Conservation (phyloP, 768 basidiomycete species). For the Lentinus brumalis region DNA sequence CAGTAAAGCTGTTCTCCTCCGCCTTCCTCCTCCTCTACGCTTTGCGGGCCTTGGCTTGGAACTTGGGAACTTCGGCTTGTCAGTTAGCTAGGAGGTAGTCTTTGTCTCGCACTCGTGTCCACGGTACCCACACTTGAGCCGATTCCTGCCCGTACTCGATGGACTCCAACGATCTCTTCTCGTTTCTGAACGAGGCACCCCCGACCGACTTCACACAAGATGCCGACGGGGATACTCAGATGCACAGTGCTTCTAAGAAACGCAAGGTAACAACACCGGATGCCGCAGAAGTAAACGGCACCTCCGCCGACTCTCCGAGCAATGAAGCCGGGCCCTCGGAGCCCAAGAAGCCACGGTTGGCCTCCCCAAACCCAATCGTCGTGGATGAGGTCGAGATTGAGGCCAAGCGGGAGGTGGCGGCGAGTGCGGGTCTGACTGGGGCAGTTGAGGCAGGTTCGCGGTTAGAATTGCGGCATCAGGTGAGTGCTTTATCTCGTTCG, state of each 20-base stretch:
- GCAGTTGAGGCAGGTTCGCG: constrained; percentile 63
- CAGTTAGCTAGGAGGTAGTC: no score
- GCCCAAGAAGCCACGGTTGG: constrained; percentile 61
- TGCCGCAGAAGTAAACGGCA: neutral
- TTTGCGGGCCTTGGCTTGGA: no score
- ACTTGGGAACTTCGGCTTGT: no score
- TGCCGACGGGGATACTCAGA: constrained; percentile 39
- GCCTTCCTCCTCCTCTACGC: no score
- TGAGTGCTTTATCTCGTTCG: constrained; percentile 27
- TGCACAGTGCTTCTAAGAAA: constrained; percentile 38
- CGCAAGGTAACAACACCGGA: constrained; percentile 39
- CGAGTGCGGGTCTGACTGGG: constrained; percentile 84
- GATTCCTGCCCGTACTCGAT: neutral
- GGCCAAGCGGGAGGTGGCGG: constrained; percentile 88
- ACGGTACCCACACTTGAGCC: no score
- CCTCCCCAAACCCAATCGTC: constrained; percentile 70
- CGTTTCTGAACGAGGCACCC: constrained; percentile 58
- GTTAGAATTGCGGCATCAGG: constrained; percentile 83
- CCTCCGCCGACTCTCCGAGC: constrained; percentile 23
- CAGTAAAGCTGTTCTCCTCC: no score
- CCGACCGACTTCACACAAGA: constrained; percentile 29
- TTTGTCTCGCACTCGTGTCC: no score
- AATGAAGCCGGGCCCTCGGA: constrained; percentile 43
- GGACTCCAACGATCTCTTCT: constrained; percentile 54
- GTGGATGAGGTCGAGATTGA: constrained; percentile 96